phyloP scores from a whole-genome alignment of 2,329 filamentous ascomycete species.

The Penicillium hesseltinei region DNA sequence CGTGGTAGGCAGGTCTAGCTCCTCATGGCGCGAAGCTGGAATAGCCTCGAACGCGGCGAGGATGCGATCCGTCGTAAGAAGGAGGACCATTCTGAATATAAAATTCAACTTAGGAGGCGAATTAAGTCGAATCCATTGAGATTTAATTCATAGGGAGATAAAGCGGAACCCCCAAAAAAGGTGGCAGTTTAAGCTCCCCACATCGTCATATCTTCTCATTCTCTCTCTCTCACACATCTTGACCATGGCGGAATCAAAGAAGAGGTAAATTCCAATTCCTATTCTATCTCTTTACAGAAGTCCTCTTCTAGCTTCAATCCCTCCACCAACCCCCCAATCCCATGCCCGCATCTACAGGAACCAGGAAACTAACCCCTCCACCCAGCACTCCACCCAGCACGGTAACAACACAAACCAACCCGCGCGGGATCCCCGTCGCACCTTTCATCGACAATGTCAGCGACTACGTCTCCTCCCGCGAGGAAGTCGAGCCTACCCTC shows the following conservation, averaged over 20 bases:
- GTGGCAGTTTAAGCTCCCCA: slow-evolving; percentile 27
- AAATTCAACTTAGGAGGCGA: neutral
- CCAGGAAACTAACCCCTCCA: slow-evolving; percentile 20
- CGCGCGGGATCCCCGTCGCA: slow-evolving; percentile 47
- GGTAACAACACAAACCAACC: slow-evolving; percentile 39
- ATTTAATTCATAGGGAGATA: slow-evolving; percentile 2
- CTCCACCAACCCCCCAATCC: neutral
- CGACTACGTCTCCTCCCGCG: slow-evolving; percentile 47
- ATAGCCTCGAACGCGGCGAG: slow-evolving; percentile 40
- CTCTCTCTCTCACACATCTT: slow-evolving; percentile 8
- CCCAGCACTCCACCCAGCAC: slow-evolving; percentile 21
- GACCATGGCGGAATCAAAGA: slow-evolving; percentile 36
- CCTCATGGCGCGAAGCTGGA: slow-evolving; percentile 29
- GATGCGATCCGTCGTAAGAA: slow-evolving; percentile 42
- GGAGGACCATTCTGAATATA: slow-evolving; percentile 39
- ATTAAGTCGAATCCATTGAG: neutral
- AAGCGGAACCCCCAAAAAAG: slow-evolving; percentile 24
- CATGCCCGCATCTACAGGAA: neutral
- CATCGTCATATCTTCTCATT: slow-evolving; percentile 17
- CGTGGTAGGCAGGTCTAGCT: slow-evolving; percentile 36
- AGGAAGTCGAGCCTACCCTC: slow-evolving; percentile 48
- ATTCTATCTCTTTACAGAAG: neutral
- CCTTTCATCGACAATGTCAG: slow-evolving; percentile 49
- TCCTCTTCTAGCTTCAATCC: neutral
- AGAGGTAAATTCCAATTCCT: slow-evolving; percentile 21